Base-by-base conservation (phyloP, 2,329 filamentous ascomycete genomes). In the Magnaporthiopsis incrustans region DNA sequence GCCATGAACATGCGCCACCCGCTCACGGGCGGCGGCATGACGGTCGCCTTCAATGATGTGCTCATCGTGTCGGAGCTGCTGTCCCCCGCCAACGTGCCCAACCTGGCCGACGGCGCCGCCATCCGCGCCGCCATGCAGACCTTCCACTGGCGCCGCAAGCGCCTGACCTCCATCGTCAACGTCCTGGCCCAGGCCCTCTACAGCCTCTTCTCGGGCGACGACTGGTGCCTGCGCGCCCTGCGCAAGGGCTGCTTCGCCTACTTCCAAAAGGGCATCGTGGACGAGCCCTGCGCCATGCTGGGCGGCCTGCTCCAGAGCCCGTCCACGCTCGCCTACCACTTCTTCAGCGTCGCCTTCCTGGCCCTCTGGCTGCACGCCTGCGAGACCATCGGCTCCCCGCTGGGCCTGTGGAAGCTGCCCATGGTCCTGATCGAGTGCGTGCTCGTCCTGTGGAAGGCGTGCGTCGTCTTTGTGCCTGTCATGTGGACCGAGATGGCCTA, bases 1-100 rank as follows among this genome's bases (percentile, higher is more conserved):
- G 94, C 95, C 18, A 89, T 96, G 83, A 99, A 99, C 80, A 99
- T 99, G 95, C 90, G 95, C n/a, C 95, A 99, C 77, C 95, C 95
- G 1, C 83, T 99, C 15, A 99, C 95, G 0, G 95, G 95, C 63
- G 95, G 95, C 68, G 95, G 95, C 70, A 99, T 99, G 95, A 98
- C 94, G 0, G 95, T 98, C 1, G 95, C 92, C 1, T 90, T 99
- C 76, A 96, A 94, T 77, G 95, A 99, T 73, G 93, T 91, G 1
- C 83, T 95, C 14, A 77, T 96, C 1, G 82, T 99, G 32, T 81
- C 89, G 0, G 83, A 89, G 11, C 80, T 97, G 27, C 84, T 99
- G 1, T 81, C 85, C 53, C 92, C 92, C 0, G 78, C 83, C 56
- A 76, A 78, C 10, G 82, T 97, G 0, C 88, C 90, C 4, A 79